These are phyloP conservation scores for Ceriops decandra DNA, from an alignment of 345 rosid species.

Conservation along the genomic window DNA sequence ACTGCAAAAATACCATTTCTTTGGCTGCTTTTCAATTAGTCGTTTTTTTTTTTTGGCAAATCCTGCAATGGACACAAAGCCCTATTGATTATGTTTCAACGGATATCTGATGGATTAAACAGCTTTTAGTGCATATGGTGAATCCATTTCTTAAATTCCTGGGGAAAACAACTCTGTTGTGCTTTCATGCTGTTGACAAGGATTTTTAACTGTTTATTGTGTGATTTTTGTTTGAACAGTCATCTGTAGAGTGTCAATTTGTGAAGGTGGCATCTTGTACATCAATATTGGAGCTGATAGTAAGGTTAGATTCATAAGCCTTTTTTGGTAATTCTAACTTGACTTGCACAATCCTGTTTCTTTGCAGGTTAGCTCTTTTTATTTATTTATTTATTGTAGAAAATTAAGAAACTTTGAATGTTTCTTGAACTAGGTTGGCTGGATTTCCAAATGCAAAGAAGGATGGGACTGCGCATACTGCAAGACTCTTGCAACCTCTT, in stretches of 20 bases:
- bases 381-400: neutral
- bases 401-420: slow-evolving; percentile 2
- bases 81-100: neutral
- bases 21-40: too few species aligned
- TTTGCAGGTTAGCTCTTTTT: neutral
- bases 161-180: too few species aligned
- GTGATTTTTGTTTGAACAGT: slow-evolving; percentile 34
- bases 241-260: slow-evolving; percentile 58
- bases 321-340: neutral
- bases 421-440: slow-evolving; percentile 53
- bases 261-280: slow-evolving; percentile 75
- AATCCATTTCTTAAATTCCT: too few species aligned
- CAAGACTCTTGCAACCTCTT: slow-evolving; percentile 60
- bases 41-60: too few species aligned
- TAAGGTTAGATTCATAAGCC: slow-evolving; percentile 44
- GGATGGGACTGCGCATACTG: slow-evolving; percentile 56
- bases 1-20: too few species aligned
- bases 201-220: neutral
- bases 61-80: too few species aligned
- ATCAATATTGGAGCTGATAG: slow-evolving; percentile 61
- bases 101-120: neutral
- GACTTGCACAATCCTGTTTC: neutral
- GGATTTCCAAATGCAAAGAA: slow-evolving; percentile 62
- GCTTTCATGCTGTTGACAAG: neutral
- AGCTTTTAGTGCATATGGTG: too few species aligned